Base-by-base conservation (phyloP, 2,329 filamentous ascomycete genomes). In the Seiridium cupressi region DNA sequence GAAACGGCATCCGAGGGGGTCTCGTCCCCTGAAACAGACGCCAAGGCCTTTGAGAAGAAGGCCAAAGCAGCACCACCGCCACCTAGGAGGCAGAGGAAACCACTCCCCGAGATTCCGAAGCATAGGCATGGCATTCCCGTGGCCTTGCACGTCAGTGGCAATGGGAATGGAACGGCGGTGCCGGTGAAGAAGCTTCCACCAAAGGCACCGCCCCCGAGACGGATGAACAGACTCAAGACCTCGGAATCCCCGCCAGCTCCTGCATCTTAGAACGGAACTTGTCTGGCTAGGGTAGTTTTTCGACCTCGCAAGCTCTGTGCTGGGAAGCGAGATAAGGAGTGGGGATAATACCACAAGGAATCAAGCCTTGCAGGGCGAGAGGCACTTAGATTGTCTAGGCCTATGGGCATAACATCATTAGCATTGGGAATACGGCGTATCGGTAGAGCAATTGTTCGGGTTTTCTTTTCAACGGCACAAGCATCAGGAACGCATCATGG, bases 41-140 rank as follows among this genome's bases (percentile, higher is more conserved):
- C 44, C 3, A 18, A 32, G 8, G 10, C 55, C 10, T 49, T 38
- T 11, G 44, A 46, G 9, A 65, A 66, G 9, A 61, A 65, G 9
- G 10, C 31, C n/a, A 65, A 65, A 55, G 60, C 61, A n/a, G 69
- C 61, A 38, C 55, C 59, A 9, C 38, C 38, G 36, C 48, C 48
- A 34, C 54, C 40, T 18, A 58, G 69, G 36, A 76, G 72, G 60
- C 66, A 76, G 6, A 83, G 80, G 69, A 84, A 80, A 65, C 76
- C 76, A 2, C 70, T 84, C 4, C 84, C 84, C 2, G 79, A 78
- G 51, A 81, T 87, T 26, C 84, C 84, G 2, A 84, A 76, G 65
- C 84, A 86, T 62, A 76, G 81, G 2, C 84, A 86, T 60, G 84
- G 84, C 6, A 72, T 77, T 4, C 81, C 81, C 2, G 70, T 74